Conservation (phyloP, 2,329 filamentous ascomycete species). For the Aspergillus fumigatus region DNA sequence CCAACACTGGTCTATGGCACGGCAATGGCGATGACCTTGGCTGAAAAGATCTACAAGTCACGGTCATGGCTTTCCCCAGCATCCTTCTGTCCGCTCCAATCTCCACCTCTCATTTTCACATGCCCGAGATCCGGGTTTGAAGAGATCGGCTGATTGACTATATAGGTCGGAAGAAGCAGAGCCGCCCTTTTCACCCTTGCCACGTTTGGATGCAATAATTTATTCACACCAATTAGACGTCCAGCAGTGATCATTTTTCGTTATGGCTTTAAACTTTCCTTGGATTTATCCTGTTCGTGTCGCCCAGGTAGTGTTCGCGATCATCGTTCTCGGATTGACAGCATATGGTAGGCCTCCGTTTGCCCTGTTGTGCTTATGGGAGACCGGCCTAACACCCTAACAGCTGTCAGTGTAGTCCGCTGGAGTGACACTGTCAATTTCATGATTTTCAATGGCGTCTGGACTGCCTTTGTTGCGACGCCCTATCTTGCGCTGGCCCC, state of each 20-base stretch:
- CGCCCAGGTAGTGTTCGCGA: slow-evolving; percentile 61
- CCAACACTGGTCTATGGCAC: not conserved
- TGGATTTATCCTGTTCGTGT: slow-evolving; percentile 55
- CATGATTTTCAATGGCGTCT: slow-evolving; percentile 72
- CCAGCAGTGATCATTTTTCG: not conserved
- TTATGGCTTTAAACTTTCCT: slow-evolving; percentile 15
- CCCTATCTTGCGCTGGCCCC: slow-evolving; percentile 67
- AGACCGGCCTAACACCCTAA: not conserved
- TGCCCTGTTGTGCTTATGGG: not conserved
- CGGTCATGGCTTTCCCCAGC: not conserved
- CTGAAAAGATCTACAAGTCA: not conserved
- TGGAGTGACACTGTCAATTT: slow-evolving; percentile 64
- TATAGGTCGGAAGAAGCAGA: not conserved
- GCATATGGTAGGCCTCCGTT: slow-evolving; percentile 58
- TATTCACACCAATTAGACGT: not conserved
- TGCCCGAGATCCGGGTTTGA: not conserved
- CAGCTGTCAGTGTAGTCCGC: slow-evolving; percentile 54
- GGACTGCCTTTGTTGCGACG: slow-evolving; percentile 66
- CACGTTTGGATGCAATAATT: not conserved
- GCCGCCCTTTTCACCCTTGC: not conserved
- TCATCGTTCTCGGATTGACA: slow-evolving; percentile 71
- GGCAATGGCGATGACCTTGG: not conserved
- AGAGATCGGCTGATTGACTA: not conserved
- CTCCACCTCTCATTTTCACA: not conserved
- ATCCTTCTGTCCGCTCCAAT: not conserved